A percentile compares a stretch with the other conserved stretches of the same genome.
Evolutionary conservation across 371 early-diverging fungal species (phyloP).

Genomic region (Mucor lusitanicus): DNA sequence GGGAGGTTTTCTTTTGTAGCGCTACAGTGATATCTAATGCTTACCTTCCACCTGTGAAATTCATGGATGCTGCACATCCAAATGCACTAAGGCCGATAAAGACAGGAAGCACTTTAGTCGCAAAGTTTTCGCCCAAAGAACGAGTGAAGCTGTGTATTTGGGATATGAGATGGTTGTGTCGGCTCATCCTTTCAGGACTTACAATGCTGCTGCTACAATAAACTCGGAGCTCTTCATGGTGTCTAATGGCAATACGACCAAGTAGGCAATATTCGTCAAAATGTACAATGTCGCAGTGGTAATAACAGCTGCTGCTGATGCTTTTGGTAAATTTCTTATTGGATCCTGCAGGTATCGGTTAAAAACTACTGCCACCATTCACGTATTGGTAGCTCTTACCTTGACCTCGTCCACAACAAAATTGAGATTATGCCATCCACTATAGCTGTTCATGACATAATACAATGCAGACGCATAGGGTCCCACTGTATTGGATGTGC

Average conservation of each 20-base stretch:
- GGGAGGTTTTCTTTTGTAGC: too few relatives aligned
- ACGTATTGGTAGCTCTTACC: background rate
- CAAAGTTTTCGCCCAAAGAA: slow-evolving; percentile 42
- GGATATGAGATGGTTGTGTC: background rate
- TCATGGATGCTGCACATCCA: slow-evolving; percentile 39
- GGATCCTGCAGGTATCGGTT: slow-evolving; percentile 28
- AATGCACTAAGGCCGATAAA: slow-evolving; percentile 39
- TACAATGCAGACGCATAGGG: slow-evolving; percentile 49
- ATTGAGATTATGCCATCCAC: slow-evolving; percentile 46
- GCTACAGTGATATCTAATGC: background rate
- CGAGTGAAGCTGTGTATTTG: slow-evolving; percentile 36
- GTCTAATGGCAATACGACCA: slow-evolving; percentile 34
- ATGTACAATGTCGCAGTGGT: slow-evolving; percentile 34
- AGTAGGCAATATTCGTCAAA: slow-evolving; percentile 41
- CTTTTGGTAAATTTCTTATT: slow-evolving; percentile 39
- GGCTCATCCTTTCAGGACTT: background rate
- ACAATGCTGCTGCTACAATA: slow-evolving; percentile 49
- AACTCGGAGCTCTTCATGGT: slow-evolving; percentile 40
- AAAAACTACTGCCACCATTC: background rate
- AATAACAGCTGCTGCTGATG: slow-evolving; percentile 32
- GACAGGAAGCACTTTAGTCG: slow-evolving; percentile 34
- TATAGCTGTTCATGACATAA: slow-evolving; percentile 46
- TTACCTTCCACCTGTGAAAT: slow-evolving; percentile 32
- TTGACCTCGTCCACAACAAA: slow-evolving; percentile 47
- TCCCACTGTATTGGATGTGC: slow-evolving; percentile 29